Evolutionary conservation across 345 rosid genomes (phyloP), one percentile per base, ranked within the genome.

Genomic region (Mallotus nudiflorus): DNA sequence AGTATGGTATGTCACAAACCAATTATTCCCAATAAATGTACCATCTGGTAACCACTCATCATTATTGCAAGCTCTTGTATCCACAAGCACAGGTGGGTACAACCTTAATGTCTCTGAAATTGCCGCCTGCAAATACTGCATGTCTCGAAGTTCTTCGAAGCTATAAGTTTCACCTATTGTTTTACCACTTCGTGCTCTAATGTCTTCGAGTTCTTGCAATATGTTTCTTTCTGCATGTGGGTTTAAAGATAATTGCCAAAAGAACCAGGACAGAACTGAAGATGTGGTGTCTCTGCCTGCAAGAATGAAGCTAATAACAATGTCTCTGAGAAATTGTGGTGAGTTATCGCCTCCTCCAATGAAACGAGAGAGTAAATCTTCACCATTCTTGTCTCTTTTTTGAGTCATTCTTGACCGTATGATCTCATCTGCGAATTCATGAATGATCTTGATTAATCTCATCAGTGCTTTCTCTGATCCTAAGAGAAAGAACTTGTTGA

Each of bases 221-320:
- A 75, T 69, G 4, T 62, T 35, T 14, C 18, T 22, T 28, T 69
- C 74, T 0, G 49, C 69, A 7, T 56, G 35, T 8, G 70, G 74
- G 51, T 75, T 63, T 39, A 40, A n/a, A 2, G 74, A 63, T 28
- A 69, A 6, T 48, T 55, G 61, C n/a, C n/a, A n/a, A n/a, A n/a
- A n/a, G n/a, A n/a, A n/a, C n/a, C n/a, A n/a, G n/a, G n/a, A 74
- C 78, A 56, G 37, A 13, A 56, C 71, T 1, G 71, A 22, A 4
- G 79, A 70, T 3, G 75, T 76, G 2, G 71, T 65, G 75, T 76
- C 79, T 24, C 71, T 22, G 6, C 79, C 79, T 1, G 75, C 75
- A 0, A 70, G 67, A 52, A 76, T 70, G 55, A 76, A 70, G 62
- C 75, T 76, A 16, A 58, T 70, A 33, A 70, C 48, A 29, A 70